Evolutionary conservation across 129 eudicot species (phyloP), one percentile per base, ranked within the genome.

Genomic region (Helianthus tuberosus): DNA sequence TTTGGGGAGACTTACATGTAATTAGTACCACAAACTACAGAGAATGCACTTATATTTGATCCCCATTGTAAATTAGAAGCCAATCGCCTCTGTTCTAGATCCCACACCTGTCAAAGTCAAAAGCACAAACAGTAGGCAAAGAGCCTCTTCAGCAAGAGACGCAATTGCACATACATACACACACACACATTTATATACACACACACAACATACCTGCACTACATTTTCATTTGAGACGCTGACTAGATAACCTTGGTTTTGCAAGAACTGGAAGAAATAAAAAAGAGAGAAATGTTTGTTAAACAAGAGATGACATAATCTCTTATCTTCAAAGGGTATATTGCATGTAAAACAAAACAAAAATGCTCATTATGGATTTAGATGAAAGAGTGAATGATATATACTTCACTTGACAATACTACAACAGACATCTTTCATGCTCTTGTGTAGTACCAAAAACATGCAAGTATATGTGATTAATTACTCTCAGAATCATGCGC

Each of bases 161-260:
- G 53, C 78, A 69, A 23, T 47, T 76, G 49, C 57, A 64, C 0
- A 36, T 50, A 12, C 66, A 66, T 16, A 59, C 0, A 44, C 49
- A n/a, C 64, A 55, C 6, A 76, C n/a, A 70, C 16, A 17, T 20
- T 0, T 20, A 20, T 69, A 73, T 11, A 68, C 29, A 55, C 6
- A 76, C n/a, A 70, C 16, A 17, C 55, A 32, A 36, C 52, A 71
- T 87, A 92, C 98, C 96, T 92, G 98, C 70, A 92, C 80, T 75
- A 82, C 88, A 78, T 92, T 89, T 75, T 87, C 92, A 73, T 82
- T 87, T 74, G 98, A 85, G 79, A 92, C 77, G 65, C 94, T 84
- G 70, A 86, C 96, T 43, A 92, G 84, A 80, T 85, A 84, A 23
- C 98, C 98, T 84, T 87, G 96, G 82, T 92, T 92, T 66, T 87